Conservation (phyloP, 306 rosid genomes). For the Oemleria cerasiformis region DNA sequence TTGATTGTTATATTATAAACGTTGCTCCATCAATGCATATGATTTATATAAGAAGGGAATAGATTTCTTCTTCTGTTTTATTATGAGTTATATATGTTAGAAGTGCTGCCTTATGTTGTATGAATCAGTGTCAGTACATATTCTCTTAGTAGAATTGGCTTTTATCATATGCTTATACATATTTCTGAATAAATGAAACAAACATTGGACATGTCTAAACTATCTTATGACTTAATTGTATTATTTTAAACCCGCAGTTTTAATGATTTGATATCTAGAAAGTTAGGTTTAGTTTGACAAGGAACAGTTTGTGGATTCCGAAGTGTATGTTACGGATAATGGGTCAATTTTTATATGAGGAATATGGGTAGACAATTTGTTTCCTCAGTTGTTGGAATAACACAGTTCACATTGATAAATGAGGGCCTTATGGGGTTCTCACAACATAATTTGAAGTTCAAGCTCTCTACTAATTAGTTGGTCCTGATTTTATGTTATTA, state of each 20-base stretch:
- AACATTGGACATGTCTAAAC: not conserved
- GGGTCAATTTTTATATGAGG: not conserved
- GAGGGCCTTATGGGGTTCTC: not conserved
- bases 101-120: not conserved
- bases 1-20: slow-evolving; percentile 4
- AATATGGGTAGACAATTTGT: not conserved
- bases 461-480: too few species aligned
- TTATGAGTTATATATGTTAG: not conserved
- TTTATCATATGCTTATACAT: too few species aligned
- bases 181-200: too few species aligned
- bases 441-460: not conserved
- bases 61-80: not conserved
- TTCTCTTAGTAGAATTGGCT: too few species aligned
- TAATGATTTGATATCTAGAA: not conserved
- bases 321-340: not conserved
- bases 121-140: not conserved
- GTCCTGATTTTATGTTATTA: not conserved
- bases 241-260: not conserved
- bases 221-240: not conserved
- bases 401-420: not conserved
- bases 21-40: not conserved
- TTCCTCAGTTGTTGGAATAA: not conserved
- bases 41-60: slow-evolving; percentile 11
- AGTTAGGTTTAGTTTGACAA: not conserved
- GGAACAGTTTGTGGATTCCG: not conserved